phyloP scores from a whole-genome alignment of 2,329 filamentous ascomycete genomes.

The Monilinia fructicola region DNA sequence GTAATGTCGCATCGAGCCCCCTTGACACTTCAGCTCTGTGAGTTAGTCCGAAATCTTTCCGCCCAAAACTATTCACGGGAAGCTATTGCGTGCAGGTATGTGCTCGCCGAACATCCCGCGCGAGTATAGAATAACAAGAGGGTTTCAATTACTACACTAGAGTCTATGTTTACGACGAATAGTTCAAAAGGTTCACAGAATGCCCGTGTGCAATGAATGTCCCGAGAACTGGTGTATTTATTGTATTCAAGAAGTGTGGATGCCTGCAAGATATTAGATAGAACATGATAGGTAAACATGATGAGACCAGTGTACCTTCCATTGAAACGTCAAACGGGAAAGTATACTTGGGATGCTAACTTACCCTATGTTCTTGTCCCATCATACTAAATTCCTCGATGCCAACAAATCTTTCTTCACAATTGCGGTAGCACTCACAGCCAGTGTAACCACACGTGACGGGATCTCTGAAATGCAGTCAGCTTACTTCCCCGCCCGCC shows the following conservation, averaged over 20 bases:
- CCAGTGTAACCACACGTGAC: conserved; percentile 7
- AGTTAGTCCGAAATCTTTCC: neutral
- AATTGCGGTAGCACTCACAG: neutral
- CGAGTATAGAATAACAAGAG: no score
- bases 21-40: neutral
- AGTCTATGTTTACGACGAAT: neutral
- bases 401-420: conserved; percentile 1
- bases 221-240: neutral
- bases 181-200: neutral
- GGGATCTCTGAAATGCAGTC: conserved; percentile 12
- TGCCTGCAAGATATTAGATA: neutral
- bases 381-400: neutral
- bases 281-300: neutral
- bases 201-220: neutral
- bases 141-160: neutral
- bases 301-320: neutral
- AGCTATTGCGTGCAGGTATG: neutral
- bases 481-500: conserved; percentile 22
- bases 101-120: conserved; percentile 2
- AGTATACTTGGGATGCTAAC: neutral
- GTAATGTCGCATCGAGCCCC: neutral
- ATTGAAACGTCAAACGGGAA: neutral
- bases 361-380: neutral
- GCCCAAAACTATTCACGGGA: neutral
- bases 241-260: neutral